A percentile compares a stretch with the other conserved stretches of the same genome.
Evolutionary conservation across 768 basidiomycete species (phyloP).

Genomic region (Psilocybe azurescens): DNA sequence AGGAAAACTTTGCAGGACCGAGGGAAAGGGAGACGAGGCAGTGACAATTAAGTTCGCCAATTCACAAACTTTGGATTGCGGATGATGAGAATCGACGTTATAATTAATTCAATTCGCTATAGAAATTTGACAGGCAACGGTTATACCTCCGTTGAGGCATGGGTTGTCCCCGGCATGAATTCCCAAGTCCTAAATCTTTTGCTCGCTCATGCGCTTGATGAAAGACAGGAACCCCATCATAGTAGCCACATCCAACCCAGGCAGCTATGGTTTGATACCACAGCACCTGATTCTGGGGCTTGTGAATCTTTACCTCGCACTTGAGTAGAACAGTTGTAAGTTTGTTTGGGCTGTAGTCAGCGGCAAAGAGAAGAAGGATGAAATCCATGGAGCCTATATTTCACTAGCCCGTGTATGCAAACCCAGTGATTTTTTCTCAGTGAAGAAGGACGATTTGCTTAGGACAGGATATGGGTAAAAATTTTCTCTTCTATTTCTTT

Average conservation of each 20-base stretch:
- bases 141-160: constrained; percentile 39
- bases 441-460: background rate
- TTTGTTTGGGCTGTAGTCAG: background rate
- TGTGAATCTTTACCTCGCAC: background rate
- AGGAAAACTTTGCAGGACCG: constrained; percentile 39
- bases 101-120: background rate
- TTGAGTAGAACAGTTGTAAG: background rate
- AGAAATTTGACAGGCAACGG: constrained; percentile 38
- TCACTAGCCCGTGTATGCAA: background rate
- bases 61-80: background rate
- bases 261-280: constrained; percentile 8
- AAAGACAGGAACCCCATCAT: constrained; percentile 34
- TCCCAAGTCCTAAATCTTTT: constrained; percentile 43
- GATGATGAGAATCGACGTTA: background rate
- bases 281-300: background rate
- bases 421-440: background rate
- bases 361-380: background rate
- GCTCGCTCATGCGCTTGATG: constrained; percentile 40
- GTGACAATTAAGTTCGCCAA: constrained; percentile 32
- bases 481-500: background rate
- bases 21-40: constrained; percentile 40
- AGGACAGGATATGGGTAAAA: background rate
- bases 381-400: background rate
- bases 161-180: constrained; percentile 27
- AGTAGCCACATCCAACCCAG: constrained; percentile 44